phyloP scores from a whole-genome alignment of 805 yeast genomes.

The Nakazawaea wyomingensis region DNA sequence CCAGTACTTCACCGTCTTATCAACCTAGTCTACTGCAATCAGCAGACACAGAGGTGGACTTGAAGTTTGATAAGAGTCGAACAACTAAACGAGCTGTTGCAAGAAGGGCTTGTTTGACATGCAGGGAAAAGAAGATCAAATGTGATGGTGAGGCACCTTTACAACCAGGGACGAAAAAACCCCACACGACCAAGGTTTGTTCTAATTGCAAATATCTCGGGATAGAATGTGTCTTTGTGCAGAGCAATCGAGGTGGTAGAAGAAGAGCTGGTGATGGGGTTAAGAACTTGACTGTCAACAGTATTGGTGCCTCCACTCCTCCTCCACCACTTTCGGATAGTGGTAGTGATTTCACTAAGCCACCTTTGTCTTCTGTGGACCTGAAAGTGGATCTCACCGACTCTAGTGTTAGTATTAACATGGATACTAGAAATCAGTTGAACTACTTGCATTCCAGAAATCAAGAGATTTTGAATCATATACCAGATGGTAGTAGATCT shows the following conservation, averaged over 20 bases:
- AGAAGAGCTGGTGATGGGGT: slow-evolving; percentile 27
- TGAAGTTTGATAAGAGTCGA: background rate
- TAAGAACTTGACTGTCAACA: too few species aligned
- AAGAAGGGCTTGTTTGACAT: slow-evolving; percentile 54
- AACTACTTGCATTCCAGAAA: slow-evolving; percentile 4
- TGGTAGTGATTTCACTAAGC: background rate
- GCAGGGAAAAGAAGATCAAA: slow-evolving; percentile 60
- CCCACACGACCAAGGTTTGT: slow-evolving; percentile 28
- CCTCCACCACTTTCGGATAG: background rate
- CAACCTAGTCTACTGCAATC: too few species aligned
- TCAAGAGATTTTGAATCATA: background rate
- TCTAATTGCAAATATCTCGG: slow-evolving; percentile 44
- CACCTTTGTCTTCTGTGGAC: background rate
- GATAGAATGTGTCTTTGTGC: slow-evolving; percentile 49
- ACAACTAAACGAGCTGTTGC: slow-evolving; percentile 45
- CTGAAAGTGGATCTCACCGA: background rate
- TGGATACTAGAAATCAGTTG: slow-evolving; percentile 6
- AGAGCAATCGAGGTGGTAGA: slow-evolving; percentile 53
- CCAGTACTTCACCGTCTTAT: too few species aligned
- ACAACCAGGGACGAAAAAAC: slow-evolving; percentile 14
- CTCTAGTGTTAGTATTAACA: background rate
- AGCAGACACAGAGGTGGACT: background rate
- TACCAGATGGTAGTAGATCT: background rate
- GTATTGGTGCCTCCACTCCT: background rate
- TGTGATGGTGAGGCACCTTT: slow-evolving; percentile 53